phyloP scores from a whole-genome alignment of 306 rosid species.

The Potentilla sterilis region DNA sequence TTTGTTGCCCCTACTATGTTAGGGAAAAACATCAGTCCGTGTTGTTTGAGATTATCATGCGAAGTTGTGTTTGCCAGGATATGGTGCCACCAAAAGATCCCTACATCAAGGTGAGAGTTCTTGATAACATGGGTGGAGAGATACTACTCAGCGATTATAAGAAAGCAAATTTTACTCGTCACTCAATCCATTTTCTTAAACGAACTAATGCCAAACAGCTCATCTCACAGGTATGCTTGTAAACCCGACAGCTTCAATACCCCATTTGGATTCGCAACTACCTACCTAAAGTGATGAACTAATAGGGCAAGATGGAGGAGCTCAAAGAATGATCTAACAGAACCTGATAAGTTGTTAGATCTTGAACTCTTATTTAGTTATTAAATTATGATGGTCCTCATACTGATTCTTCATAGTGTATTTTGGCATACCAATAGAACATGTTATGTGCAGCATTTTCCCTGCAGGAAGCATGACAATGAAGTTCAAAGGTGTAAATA shows the following conservation, averaged over 20 bases:
- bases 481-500: background rate
- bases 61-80: conserved; percentile 54
- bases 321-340: conserved; percentile 34
- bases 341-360: background rate
- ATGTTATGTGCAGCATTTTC: background rate
- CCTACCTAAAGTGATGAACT: conserved; percentile 10
- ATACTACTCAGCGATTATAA: conserved; percentile 72
- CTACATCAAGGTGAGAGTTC: conserved; percentile 83
- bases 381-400: background rate
- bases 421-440: background rate
- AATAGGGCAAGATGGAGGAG: conserved; percentile 97
- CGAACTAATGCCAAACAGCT: conserved; percentile 87
- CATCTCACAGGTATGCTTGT: conserved; percentile 59
- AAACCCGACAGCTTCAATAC: conserved; percentile 12
- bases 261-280: background rate
- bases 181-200: conserved; percentile 91
- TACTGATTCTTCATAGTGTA: background rate
- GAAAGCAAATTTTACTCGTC: conserved; percentile 67
- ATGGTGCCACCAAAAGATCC: conserved; percentile 99
- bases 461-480: background rate
- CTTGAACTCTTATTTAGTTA: background rate
- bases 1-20: background rate
- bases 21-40: background rate
- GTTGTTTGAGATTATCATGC: background rate
- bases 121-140: conserved; percentile 76